Evolutionary conservation across 2,329 filamentous ascomycete species (phyloP).

Genomic region (Monosporascus ibericus): DNA sequence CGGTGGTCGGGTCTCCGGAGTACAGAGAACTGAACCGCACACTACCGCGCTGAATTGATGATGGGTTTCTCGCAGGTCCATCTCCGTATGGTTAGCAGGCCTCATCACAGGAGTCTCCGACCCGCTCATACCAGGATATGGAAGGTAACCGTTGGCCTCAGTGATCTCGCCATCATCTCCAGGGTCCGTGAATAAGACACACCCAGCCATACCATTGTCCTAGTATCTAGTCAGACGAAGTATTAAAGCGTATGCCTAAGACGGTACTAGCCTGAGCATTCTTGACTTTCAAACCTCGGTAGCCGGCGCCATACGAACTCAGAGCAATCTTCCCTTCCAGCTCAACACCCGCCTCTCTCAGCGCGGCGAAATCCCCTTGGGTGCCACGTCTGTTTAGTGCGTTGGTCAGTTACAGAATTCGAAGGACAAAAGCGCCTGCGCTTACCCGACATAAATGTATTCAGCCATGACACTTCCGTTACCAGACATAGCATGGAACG

Average conservation of each 20-base stretch:
- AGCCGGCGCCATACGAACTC: constrained; percentile 2
- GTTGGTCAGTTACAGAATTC: not conserved
- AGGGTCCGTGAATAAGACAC: constrained; percentile 4
- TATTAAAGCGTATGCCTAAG: too few species aligned
- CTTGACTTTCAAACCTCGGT: constrained; percentile 5
- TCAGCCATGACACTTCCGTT: constrained; percentile 1
- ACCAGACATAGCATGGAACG: constrained; percentile 5
- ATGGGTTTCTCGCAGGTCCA: constrained; percentile 3
- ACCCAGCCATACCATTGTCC: constrained; percentile 5
- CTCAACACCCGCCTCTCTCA: constrained; percentile 4
- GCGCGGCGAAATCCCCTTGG: constrained; percentile 2
- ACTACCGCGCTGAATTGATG: constrained; percentile 4
- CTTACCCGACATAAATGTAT: constrained; percentile 5
- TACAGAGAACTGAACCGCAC: constrained; percentile 5
- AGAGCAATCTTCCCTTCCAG: constrained; percentile 5
- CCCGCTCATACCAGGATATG: constrained; percentile 2
- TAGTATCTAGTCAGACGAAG: not conserved
- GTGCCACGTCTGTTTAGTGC: not conserved
- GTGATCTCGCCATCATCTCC: constrained; percentile 5
- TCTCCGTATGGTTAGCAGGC: not conserved
- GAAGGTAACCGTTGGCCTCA: constrained; percentile 2
- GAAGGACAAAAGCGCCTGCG: not conserved
- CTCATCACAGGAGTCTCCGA: not conserved
- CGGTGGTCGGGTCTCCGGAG: constrained; percentile 4
- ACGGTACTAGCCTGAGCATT: constrained; percentile 2